Evolutionary conservation across 352 stramenopile genomes (phyloP).

Genomic region (Pythium myriotylum): DNA sequence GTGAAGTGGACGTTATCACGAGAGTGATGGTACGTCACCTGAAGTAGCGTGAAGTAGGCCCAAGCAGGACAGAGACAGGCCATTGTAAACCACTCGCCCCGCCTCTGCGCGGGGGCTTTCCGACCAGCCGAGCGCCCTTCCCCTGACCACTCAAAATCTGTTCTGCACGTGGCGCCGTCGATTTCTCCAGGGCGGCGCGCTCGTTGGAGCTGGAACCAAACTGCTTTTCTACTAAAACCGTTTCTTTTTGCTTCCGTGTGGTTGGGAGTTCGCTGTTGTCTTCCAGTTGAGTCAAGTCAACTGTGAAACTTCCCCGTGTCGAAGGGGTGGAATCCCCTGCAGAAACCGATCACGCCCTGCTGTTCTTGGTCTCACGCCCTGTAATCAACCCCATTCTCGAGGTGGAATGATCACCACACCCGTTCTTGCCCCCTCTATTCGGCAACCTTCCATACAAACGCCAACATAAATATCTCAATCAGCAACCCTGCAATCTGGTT

Average conservation of each 20-base stretch:
- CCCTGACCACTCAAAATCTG: background rate
- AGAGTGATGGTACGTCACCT: constrained; percentile 6
- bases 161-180: too few relatives aligned
- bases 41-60: constrained; percentile 5
- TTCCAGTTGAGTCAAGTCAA: too few relatives aligned
- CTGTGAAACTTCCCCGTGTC: too few relatives aligned
- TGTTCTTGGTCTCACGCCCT: background rate
- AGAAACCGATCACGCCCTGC: background rate
- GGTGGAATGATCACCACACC: background rate
- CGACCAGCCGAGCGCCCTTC: background rate
- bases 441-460: constrained; percentile 26
- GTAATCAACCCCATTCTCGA: constrained; percentile 2
- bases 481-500: constrained; percentile 38
- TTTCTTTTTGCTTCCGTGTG: too few relatives aligned
- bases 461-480: background rate
- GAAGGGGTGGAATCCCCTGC: too few relatives aligned
- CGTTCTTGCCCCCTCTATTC: background rate
- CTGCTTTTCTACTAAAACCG: too few relatives aligned
- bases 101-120: too few relatives aligned
- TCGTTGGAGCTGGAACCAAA: too few relatives aligned
- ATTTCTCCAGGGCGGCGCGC: too few relatives aligned
- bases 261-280: too few relatives aligned
- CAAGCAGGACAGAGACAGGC: background rate
- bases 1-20: constrained; percentile 22
- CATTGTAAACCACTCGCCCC: background rate